Conservation (phyloP, 495 filamentous ascomycete species). For the Aspergillus diversus region DNA sequence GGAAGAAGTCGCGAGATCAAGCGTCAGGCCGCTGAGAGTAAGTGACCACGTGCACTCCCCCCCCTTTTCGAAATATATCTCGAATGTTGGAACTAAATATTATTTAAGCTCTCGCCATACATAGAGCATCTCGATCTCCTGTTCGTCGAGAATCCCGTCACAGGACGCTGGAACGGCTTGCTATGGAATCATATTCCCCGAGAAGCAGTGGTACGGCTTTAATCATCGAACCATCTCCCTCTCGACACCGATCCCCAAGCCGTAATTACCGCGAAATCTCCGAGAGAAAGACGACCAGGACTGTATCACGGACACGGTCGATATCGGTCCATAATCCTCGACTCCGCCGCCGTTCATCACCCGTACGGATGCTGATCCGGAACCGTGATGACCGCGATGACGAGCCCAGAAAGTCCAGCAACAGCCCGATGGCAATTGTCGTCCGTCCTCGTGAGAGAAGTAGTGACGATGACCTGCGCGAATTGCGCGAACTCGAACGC, state of each 20-base stretch:
- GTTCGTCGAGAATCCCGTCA: conserved; percentile 30
- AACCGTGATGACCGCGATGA: conserved; percentile 34
- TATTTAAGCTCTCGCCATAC: conserved; percentile 33
- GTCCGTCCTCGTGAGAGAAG: conserved; percentile 55
- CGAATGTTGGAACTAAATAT: conserved; percentile 13
- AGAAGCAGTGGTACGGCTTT: conserved; percentile 33
- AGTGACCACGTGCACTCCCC: conserved; percentile 23
- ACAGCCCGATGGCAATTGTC: conserved; percentile 59
- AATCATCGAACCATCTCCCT: conserved; percentile 38
- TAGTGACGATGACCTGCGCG: conserved; percentile 51
- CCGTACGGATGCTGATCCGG: conserved; percentile 27
- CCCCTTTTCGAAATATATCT: not conserved
- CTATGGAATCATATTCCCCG: conserved; percentile 33
- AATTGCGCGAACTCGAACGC: not conserved
- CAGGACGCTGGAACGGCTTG: conserved; percentile 35
- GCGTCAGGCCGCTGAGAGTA: conserved; percentile 37
- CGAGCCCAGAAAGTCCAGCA: conserved; percentile 51
- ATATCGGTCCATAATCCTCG: conserved; percentile 41
- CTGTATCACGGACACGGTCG: conserved; percentile 42
- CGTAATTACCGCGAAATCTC: conserved; percentile 32
- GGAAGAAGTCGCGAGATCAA: conserved; percentile 72
- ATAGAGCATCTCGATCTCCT: conserved; percentile 32
- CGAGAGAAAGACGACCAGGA: conserved; percentile 30
- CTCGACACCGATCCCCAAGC: conserved; percentile 31
- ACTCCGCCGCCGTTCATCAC: conserved; percentile 39